phyloP scores from a whole-genome alignment of 176 grass and related monocot species.

The Hordeum vulgare region DNA sequence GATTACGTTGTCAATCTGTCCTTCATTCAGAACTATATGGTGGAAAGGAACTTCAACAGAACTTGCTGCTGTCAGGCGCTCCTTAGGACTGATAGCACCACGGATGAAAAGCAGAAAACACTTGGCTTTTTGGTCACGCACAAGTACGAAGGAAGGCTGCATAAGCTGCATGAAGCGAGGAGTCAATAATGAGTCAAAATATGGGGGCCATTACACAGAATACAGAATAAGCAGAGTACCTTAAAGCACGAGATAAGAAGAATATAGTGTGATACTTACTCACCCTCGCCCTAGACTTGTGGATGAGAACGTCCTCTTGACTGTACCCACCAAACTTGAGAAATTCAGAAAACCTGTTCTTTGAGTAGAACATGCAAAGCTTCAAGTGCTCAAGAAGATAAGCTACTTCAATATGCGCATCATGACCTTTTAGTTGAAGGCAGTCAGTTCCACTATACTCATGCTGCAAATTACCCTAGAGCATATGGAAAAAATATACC shows the following conservation, averaged over 20 bases:
- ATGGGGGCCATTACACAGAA: neutral
- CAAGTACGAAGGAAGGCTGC: conserved; percentile 73
- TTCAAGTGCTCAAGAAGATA: conserved; percentile 60
- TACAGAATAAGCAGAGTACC: neutral
- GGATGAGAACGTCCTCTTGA: conserved; percentile 63
- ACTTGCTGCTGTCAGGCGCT: conserved; percentile 72
- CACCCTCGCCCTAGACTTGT: conserved; percentile 82
- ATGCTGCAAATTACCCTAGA: conserved; percentile 62
- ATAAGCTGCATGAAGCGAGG: conserved; percentile 50
- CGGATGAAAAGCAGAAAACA: conserved; percentile 77
- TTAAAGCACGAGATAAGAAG: neutral
- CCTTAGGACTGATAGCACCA: conserved; percentile 76
- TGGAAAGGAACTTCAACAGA: conserved; percentile 80
- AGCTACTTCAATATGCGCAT: conserved; percentile 46
- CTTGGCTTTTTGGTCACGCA: conserved; percentile 62
- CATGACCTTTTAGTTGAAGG: conserved; percentile 61
- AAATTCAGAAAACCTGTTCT: conserved; percentile 72
- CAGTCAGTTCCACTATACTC: conserved; percentile 72
- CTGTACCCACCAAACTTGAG: conserved; percentile 65
- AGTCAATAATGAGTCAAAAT: conserved; percentile 2
- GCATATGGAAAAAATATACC: neutral
- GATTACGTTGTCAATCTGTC: conserved; percentile 54
- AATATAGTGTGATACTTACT: conserved; percentile 40
- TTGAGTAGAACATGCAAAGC: conserved; percentile 88
- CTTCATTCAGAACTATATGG: conserved; percentile 60